Base-by-base conservation (phyloP, 257 asterid species). In the Solanum infundibuliforme region DNA sequence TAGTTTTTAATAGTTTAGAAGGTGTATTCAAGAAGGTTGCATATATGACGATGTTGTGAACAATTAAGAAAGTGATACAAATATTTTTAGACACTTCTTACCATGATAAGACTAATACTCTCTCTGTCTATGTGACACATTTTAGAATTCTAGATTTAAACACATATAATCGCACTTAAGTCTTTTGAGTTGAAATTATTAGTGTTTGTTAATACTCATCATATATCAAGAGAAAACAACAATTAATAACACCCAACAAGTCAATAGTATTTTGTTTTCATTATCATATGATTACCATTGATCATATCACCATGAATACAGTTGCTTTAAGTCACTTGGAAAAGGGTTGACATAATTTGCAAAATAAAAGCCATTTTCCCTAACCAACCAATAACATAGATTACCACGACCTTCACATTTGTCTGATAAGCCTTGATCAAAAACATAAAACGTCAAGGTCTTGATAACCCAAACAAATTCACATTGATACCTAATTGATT, bases 61-160 rank as follows among this genome's bases (percentile, higher is more conserved):
- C 85, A 79, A 79, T 27, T 79, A 48, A 79, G 27, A 43, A 77
- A 18, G 12, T 60, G n/a, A 83, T 48, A 18, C 20, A 23, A 72
- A 32, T 72, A 55, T n/a, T 31, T 27, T 25, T 36, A 72, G 0
- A 25, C 5, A 25, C 5, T 46, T 32, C 69, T 58, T 14, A 96
- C 98, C 16, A 88, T 89, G 52, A 97, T 94, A 41, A 95, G 95
- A 88, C 90, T 83, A 55, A 95, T 86, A 84, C 94, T 48, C 21
- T 48, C 21, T 14, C 60, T 21, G 8, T 48, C 3, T 48, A 48
- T 48, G 60, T 48, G 60, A 48, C 8, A 48, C 60, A 48, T 48
- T 48, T 48, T 14, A 48, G 8, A 48, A 14, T 48, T 48, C 23
- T 5, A 48, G 0, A 48, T 48, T 48, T 48, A 48, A 48, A 48